These are phyloP conservation scores for Cyberlindnera saturnus DNA, from an alignment of 805 yeast genomes.

Conservation along the genomic window DNA sequence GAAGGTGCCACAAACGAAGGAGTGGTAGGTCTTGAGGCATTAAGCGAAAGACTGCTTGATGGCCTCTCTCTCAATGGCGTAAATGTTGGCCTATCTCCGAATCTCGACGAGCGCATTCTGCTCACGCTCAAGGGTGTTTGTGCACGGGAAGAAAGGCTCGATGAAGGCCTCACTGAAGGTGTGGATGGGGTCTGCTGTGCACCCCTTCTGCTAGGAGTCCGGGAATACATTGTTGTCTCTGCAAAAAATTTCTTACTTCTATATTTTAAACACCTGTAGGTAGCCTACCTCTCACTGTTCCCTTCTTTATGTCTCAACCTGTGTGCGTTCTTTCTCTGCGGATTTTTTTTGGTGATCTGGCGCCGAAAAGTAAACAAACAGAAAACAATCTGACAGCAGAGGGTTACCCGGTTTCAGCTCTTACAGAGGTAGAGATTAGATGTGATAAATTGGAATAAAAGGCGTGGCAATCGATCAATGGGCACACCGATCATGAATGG, in stretches of 20 bases:
- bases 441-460: neutral
- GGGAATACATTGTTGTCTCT: conserved; percentile 9
- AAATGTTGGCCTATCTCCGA: conserved; percentile 15
- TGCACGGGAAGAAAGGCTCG: conserved; percentile 15
- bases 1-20: conserved; percentile 15
- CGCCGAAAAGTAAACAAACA: conserved; percentile 1
- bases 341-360: neutral
- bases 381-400: neutral
- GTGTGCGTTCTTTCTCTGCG: neutral
- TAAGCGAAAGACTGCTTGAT: conserved; percentile 7
- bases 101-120: conserved; percentile 13
- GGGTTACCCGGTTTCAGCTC: neutral
- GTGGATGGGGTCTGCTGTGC: conserved; percentile 12
- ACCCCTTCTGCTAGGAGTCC: conserved; percentile 18
- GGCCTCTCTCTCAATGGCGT: conserved; percentile 21
- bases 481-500: neutral
- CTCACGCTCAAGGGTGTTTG: conserved; percentile 18
- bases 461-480: neutral
- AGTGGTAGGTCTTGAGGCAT: conserved; percentile 18
- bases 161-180: conserved; percentile 20
- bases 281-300: no score
- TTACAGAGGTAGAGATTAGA: no score
- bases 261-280: no score
- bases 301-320: no score
- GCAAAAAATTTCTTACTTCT: no score